A percentile compares a stretch with the other conserved stretches of the same genome.
These are phyloP conservation scores for Fonsecaea multimorphosa DNA, from an alignment of 2,329 filamentous ascomycete genomes.

Conservation along the genomic window DNA sequence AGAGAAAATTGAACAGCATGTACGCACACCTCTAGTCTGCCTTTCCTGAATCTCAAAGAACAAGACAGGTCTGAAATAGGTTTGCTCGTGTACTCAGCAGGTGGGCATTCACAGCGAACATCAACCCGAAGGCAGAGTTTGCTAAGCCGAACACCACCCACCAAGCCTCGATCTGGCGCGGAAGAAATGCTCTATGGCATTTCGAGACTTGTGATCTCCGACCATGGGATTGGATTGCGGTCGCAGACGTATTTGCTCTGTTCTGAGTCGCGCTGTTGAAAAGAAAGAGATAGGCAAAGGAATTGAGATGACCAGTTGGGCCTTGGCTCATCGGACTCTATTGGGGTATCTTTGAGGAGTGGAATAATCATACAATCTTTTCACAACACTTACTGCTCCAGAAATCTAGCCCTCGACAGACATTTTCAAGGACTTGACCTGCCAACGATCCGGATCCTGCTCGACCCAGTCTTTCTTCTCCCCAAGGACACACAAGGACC, in stretches of 20 bases:
- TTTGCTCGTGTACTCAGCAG: slow-evolving; percentile 23
- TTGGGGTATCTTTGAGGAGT: slow-evolving; percentile 37
- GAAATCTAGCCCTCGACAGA: slow-evolving; percentile 24
- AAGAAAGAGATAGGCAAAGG: slow-evolving; percentile 20
- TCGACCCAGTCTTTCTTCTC: slow-evolving; percentile 73
- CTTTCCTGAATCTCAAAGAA: slow-evolving; percentile 55
- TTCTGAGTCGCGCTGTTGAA: slow-evolving; percentile 56
- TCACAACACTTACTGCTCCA: slow-evolving; percentile 20
- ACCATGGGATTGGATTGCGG: slow-evolving; percentile 50
- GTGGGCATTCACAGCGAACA: slow-evolving; percentile 23
- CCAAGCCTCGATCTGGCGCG: slow-evolving; percentile 56
- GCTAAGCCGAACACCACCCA: slow-evolving; percentile 5
- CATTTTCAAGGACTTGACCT: slow-evolving; percentile 36
- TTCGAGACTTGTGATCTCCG: slow-evolving; percentile 59
- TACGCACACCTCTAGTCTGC: slow-evolving; percentile 65
- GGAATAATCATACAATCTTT: slow-evolving; percentile 31
- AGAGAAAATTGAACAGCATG: slow-evolving; percentile 41
- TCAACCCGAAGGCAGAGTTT: slow-evolving; percentile 28
- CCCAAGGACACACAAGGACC: slow-evolving; percentile 76
- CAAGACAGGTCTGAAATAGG: slow-evolving; percentile 62
- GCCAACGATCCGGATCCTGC: slow-evolving; percentile 32
- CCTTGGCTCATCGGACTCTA: slow-evolving; percentile 7
- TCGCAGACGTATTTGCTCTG: slow-evolving; percentile 60
- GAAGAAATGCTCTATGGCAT: slow-evolving; percentile 39
- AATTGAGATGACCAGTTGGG: slow-evolving; percentile 19